Evolutionary conservation across 768 basidiomycete genomes (phyloP), one percentile per base, ranked within the genome.

Genomic region (Leccinum truebloodii): DNA sequence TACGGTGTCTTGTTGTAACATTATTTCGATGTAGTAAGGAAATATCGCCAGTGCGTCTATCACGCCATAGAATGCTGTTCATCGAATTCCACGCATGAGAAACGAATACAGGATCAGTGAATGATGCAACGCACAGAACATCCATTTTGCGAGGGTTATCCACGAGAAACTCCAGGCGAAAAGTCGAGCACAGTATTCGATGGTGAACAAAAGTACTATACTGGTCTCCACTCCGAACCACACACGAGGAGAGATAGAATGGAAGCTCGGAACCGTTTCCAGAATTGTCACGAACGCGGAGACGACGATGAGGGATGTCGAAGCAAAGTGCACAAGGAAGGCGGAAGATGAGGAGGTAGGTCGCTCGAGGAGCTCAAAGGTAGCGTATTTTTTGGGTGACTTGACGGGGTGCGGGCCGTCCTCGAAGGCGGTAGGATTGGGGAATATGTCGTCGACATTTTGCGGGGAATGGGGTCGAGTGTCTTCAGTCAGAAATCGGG

Each of bases 171-270:
- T 94, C 88, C 84, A 91, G n/a, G 91, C 92, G 1, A 90, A 58
- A 68, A 84, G 84, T 37, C 91, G 78, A 13, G 83, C 84, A 28
- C 88, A 71, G 69, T 92, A 95, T 74, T 97, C 94, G 59, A 93
- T 79, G 0, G 94, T 95, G 73, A 95, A 96, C 3, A 95, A 71
- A 52, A 87, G 85, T 26, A 95, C 94, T 10, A 95, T 74, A 55
- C 82, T 86, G 18, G 93, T 94, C 76, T 95, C 94, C 22, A 94
- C 70, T 1, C 94, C 94, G 62, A 96, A 96, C 86, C 94, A 93
- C 7, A 89, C 78, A 39, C 86, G 78, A 14, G 82, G 84, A 3
- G 86, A 83, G 3, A 87, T 84, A 10, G 82, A 81, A 69, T 90
- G 90, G 63, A 92, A 86, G 1, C 84, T 81, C 0, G 89, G 91